Percentiles rank a stretch among this genome's conserved stretches.
These are phyloP conservation scores for Mortierella hygrophila DNA, from an alignment of 192 early-diverging fungal species.

Conservation along the genomic window DNA sequence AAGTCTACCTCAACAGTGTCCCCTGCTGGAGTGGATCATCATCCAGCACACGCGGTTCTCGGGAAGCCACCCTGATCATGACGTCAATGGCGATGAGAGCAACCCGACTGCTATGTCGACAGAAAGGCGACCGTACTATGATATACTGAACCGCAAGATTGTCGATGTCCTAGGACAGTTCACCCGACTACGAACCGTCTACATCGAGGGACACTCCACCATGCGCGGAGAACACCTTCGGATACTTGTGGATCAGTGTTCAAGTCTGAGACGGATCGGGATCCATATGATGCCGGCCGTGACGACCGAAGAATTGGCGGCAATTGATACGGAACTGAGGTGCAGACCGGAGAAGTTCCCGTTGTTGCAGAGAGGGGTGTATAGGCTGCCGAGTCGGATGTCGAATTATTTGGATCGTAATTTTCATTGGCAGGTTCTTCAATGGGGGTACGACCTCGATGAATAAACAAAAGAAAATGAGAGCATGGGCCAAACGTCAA, in stretches of 20 bases:
- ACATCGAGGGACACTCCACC: neutral
- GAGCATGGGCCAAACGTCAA: too few relatives aligned
- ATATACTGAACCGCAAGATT: neutral
- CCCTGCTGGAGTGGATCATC: slow-evolving; percentile 11
- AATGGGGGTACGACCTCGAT: neutral
- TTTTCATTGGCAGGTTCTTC: neutral
- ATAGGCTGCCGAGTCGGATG: neutral
- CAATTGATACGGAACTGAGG: neutral
- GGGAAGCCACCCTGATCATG: neutral
- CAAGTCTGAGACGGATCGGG: neutral
- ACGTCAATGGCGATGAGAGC: neutral
- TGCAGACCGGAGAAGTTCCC: neutral
- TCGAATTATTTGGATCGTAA: neutral
- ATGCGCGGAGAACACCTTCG: neutral
- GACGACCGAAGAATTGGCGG: neutral
- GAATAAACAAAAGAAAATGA: neutral
- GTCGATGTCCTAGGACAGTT: neutral
- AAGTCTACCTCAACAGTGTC: slow-evolving; percentile 8
- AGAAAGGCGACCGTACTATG: neutral
- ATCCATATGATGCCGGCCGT: neutral
- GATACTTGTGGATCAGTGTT: neutral
- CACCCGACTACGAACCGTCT: neutral
- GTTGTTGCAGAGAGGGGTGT: neutral
- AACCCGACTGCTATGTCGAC: neutral
- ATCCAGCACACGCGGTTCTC: neutral